A percentile compares a stretch with the other conserved stretches of the same genome.
These are phyloP conservation scores for Diutina catenulata DNA, from an alignment of 1,139 yeast genomes.

Conservation along the genomic window DNA sequence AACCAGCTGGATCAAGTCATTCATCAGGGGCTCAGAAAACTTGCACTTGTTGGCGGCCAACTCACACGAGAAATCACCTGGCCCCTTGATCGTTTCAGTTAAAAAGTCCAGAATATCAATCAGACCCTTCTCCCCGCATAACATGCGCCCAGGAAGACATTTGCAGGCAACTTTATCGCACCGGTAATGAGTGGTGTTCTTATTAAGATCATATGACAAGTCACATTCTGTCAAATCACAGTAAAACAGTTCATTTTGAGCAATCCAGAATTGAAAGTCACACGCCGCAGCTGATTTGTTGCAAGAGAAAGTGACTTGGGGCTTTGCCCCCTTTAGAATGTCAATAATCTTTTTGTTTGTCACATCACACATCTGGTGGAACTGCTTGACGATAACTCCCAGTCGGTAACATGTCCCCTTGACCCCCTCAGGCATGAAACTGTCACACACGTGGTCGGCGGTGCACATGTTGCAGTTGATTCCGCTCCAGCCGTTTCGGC, in stretches of 20 bases:
- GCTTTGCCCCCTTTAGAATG: constrained; percentile 66
- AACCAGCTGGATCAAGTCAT: constrained; percentile 75
- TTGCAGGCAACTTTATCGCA: constrained; percentile 72
- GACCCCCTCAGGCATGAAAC: constrained; percentile 80
- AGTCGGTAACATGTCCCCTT: constrained; percentile 81
- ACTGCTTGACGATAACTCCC: constrained; percentile 73
- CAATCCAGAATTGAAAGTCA: constrained; percentile 95
- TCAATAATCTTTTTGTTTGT: constrained; percentile 78
- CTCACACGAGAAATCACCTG: constrained; percentile 85
- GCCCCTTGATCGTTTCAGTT: constrained; percentile 82
- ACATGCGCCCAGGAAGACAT: constrained; percentile 85
- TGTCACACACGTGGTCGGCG: constrained; percentile 62
- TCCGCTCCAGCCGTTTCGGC: constrained; percentile 85
- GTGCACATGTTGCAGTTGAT: constrained; percentile 85
- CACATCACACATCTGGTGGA: constrained; percentile 90
- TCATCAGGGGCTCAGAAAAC: constrained; percentile 94
- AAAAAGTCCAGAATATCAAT: constrained; percentile 90
- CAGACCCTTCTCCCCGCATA: constrained; percentile 90
- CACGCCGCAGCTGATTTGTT: constrained; percentile 55
- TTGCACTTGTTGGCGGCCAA: constrained; percentile 46
- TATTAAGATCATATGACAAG: constrained; percentile 50
- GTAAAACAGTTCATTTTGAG: constrained; percentile 75
- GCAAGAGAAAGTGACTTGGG: constrained; percentile 90
- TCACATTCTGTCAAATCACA: constrained; percentile 70
- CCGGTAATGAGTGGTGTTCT: constrained; percentile 62